Evolutionary conservation across 345 rosid genomes (phyloP).

Genomic region (Salix purpurea): DNA sequence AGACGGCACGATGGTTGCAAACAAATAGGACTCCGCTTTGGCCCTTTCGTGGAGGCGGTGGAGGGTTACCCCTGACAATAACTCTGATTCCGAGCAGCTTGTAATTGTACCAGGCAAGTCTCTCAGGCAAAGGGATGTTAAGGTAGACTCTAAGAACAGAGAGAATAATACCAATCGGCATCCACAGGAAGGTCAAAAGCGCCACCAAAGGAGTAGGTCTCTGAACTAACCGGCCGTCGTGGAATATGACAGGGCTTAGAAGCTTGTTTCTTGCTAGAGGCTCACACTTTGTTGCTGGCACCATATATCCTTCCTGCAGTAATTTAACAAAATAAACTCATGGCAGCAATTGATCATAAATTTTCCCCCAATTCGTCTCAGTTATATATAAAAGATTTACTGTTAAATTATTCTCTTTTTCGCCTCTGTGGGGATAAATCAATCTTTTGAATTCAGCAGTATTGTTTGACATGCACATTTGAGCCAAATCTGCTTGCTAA

Average conservation of each 20-base stretch:
- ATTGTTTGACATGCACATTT: not conserved
- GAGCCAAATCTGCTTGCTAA: not conserved
- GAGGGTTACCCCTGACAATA: slow-evolving; percentile 60
- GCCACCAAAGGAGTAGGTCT: slow-evolving; percentile 64
- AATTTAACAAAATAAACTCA: not conserved
- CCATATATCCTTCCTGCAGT: slow-evolving; percentile 67
- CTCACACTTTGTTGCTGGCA: slow-evolving; percentile 56
- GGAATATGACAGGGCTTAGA: slow-evolving; percentile 61
- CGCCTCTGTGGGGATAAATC: no score
- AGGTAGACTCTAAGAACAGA: slow-evolving; percentile 54
- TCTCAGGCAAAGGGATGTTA: slow-evolving; percentile 64
- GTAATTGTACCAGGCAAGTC: slow-evolving; percentile 56
- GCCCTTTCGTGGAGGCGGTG: slow-evolving; percentile 69
- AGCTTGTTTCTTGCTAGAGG: slow-evolving; percentile 74
- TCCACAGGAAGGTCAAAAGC: slow-evolving; percentile 60
- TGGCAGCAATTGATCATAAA: not conserved
- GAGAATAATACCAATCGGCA: slow-evolving; percentile 58
- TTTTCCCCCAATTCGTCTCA: no score
- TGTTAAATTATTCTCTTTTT: no score
- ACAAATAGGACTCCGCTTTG: slow-evolving; percentile 76
- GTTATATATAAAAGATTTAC: no score
- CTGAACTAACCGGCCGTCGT: slow-evolving; percentile 67
- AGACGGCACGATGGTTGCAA: slow-evolving; percentile 82
- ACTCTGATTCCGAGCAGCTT: slow-evolving; percentile 51
- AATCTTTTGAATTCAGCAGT: not conserved